Evolutionary conservation across 148 eudicot genomes (phyloP).

Genomic region (Fagopyrum esculentum): DNA sequence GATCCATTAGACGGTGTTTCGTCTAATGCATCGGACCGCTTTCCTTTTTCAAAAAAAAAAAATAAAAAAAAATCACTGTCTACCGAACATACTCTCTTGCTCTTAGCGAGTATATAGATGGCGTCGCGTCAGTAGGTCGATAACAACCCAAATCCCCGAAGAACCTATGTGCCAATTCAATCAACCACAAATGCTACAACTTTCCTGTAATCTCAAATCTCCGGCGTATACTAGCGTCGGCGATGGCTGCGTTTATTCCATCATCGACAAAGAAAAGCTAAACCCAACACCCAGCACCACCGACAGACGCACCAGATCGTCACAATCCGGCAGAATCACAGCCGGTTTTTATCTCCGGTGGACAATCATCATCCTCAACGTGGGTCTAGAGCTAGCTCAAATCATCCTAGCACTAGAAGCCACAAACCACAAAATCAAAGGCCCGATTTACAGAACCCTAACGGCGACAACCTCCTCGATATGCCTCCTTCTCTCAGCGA

Average conservation of each 20-base stretch:
- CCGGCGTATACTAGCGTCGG: neutral
- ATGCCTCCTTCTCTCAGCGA: neutral
- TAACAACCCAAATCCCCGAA: no score
- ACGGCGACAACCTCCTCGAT: slow-evolving; percentile 11
- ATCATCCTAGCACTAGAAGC: slow-evolving; percentile 6
- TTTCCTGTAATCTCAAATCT: neutral
- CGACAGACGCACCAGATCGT: neutral
- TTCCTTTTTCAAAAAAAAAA: no score
- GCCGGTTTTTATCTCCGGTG: neutral
- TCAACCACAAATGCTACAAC: neutral
- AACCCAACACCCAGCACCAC: neutral
- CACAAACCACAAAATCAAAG: neutral
- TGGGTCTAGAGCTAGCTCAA: neutral
- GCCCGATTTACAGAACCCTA: slow-evolving; percentile 6
- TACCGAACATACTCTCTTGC: no score
- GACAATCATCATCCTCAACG: slow-evolving; percentile 5
- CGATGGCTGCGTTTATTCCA: neutral
- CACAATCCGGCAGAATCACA: neutral
- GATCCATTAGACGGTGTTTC: no score
- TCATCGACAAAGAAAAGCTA: neutral
- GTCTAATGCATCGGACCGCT: no score
- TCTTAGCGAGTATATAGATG: no score
- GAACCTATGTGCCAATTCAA: no score
- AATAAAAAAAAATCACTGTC: no score
- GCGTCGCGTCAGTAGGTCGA: no score